These are phyloP conservation scores for Coffea canephora DNA, from an alignment of 257 asterid species.

Conservation along the genomic window DNA sequence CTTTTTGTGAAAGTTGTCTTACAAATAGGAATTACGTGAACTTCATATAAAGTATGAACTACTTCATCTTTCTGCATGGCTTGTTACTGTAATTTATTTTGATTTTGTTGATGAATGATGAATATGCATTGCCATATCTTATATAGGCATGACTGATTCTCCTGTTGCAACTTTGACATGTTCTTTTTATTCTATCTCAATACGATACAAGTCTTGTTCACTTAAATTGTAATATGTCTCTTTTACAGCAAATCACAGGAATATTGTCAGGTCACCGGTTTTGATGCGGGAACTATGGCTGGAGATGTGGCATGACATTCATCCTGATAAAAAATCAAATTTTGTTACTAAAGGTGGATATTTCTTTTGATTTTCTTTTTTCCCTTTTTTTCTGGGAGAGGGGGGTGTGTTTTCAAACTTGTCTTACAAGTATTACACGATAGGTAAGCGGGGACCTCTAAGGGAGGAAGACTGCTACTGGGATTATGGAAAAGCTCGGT, in stretches of 20 bases:
- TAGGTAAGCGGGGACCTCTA: slow-evolving; percentile 93
- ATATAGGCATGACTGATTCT: neutral
- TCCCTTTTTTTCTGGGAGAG: no score
- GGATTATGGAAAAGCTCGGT: slow-evolving; percentile 98
- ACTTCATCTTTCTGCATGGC: neutral
- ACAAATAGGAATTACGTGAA: neutral
- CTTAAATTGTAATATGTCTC: slow-evolving; percentile 21
- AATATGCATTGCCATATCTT: neutral
- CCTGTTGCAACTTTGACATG: neutral
- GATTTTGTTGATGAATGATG: neutral
- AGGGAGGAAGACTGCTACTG: slow-evolving; percentile 97
- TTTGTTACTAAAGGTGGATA: slow-evolving; percentile 86
- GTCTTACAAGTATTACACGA: slow-evolving; percentile 15
- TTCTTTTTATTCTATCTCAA: neutral
- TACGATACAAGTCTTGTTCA: neutral
- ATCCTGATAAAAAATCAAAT: slow-evolving; percentile 72
- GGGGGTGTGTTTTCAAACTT: slow-evolving; percentile 3
- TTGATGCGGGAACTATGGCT: slow-evolving; percentile 99
- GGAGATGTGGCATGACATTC: slow-evolving; percentile 97
- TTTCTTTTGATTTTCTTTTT: slow-evolving; percentile 3
- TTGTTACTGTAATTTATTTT: neutral
- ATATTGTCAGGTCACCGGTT: slow-evolving; percentile 82
- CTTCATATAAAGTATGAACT: neutral
- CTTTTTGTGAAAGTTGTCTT: neutral
- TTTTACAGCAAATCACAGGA: slow-evolving; percentile 87